Percentiles rank a stretch among this genome's conserved stretches.
Conservation (phyloP, 2,329 filamentous ascomycete genomes). For the Exophiala xenobiotica region DNA sequence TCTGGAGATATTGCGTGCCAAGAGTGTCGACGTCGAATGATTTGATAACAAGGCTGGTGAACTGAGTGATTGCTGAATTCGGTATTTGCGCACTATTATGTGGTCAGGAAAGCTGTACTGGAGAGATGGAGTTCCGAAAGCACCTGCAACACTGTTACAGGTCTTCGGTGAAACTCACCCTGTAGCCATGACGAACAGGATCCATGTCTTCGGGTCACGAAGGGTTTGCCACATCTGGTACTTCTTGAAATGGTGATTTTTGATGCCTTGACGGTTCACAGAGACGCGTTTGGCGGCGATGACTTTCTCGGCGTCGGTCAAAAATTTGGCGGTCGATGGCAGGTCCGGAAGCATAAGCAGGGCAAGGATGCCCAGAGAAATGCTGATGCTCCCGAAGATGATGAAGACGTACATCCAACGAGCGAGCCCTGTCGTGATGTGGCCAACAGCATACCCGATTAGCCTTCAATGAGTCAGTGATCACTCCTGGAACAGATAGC, state of each 20-base stretch:
- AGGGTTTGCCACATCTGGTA: conserved; percentile 50
- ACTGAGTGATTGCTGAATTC: conserved; percentile 56
- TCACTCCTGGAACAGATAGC: conserved; percentile 37
- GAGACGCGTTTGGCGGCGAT: conserved; percentile 57
- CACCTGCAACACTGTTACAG: too few relatives aligned
- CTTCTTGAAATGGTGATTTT: conserved; percentile 51
- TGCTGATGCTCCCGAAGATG: conserved; percentile 22
- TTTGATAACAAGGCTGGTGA: conserved; percentile 50
- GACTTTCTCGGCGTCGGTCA: conserved; percentile 41
- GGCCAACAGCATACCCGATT: conserved; percentile 25
- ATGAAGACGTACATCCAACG: conserved; percentile 31
- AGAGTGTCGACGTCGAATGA: conserved; percentile 51
- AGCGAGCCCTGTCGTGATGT: conserved; percentile 23
- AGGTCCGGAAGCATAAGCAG: conserved; percentile 20
- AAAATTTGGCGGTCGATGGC: conserved; percentile 23
- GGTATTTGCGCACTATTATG: conserved; percentile 57
- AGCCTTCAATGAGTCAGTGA: conserved; percentile 36
- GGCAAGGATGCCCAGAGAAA: conserved; percentile 15
- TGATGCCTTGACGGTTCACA: conserved; percentile 54
- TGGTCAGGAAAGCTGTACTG: too few relatives aligned
- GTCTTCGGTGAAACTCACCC: too few relatives aligned
- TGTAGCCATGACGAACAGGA: conserved; percentile 56
- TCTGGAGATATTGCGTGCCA: conserved; percentile 58
- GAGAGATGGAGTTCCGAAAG: too few relatives aligned
- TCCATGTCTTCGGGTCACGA: conserved; percentile 59